These are phyloP conservation scores for Verbascum thapsus DNA, from an alignment of 257 asterid species.

Conservation along the genomic window DNA sequence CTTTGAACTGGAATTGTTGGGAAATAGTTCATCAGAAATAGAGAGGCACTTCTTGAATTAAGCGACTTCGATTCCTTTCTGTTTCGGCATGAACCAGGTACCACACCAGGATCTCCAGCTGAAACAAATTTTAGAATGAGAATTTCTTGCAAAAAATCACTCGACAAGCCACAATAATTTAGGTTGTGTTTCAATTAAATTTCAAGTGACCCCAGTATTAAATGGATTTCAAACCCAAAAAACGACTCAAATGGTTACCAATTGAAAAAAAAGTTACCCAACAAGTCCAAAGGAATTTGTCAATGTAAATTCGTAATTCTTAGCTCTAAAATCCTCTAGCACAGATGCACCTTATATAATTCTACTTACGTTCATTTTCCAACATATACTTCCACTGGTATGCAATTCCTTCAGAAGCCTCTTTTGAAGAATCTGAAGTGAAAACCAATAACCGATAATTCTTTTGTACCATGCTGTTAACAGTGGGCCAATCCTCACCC, in stretches of 20 bases:
- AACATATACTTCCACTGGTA: conserved; percentile 97
- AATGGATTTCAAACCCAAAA: no score
- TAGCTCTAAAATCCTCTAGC: no score
- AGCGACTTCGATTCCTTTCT: conserved; percentile 93
- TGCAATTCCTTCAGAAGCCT: conserved; percentile 84
- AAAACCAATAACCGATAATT: conserved; percentile 82
- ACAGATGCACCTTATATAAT: background rate
- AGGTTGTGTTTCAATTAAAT: no score
- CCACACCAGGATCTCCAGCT: conserved; percentile 96
- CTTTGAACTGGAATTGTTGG: conserved; percentile 88
- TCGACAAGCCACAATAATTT: conserved; percentile 11
- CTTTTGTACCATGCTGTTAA: conserved; percentile 65
- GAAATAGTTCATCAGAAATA: conserved; percentile 81
- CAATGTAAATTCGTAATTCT: no score
- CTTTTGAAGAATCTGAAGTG: conserved; percentile 93
- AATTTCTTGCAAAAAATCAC: conserved; percentile 12
- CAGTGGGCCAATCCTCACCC: conserved; percentile 94
- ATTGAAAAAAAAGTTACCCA: no score
- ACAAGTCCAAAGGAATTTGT: no score
- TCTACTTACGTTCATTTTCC: conserved; percentile 81
- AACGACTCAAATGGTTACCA: no score
- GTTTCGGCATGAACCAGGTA: conserved; percentile 72
- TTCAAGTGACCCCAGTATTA: no score
- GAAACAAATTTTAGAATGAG: conserved; percentile 37
- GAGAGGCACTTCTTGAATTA: conserved; percentile 71